Base-by-base conservation (phyloP, 306 rosid genomes). In the Cucumis cinereus region DNA sequence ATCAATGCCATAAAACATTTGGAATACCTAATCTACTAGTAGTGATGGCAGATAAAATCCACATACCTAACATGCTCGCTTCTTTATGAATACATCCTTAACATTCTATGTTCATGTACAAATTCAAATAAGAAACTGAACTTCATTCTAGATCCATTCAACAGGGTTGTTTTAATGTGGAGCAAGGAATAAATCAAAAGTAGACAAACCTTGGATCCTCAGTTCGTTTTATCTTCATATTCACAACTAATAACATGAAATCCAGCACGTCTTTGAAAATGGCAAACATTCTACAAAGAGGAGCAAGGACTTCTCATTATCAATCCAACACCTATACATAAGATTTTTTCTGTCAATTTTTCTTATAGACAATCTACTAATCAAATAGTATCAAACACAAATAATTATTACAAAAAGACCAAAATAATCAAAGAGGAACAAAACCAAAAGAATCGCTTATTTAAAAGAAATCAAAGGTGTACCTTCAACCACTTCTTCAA, bases 181-280 rank as follows among this genome's bases (percentile, higher is more conserved):
- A 62, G 47, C 28, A 64, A 63, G 19, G 50, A 23, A 23, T 17
- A 40, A 23, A 19, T 30, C 40, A 47, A 24, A 43, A 47, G 8
- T 76, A 20, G 68, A 20, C 83, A 33, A 55, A 91, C 98, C 96
- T 94, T 97, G n/a, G 60, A 10, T 78, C 98, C 98, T 97, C 98
- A 94, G 73, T 94, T 97, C 15, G 91, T 55, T 82, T 86, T 91
- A 88, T 94, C 98, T 85, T 94, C 98, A 7, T 94, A 94, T 7
- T 96, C 98, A 76, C 98, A 94, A 79, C 98, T 94, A 83, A 94
- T 94, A 81, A 94, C 98, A 85, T 94, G 98, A 84, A 94, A 87
- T 94, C 98, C 24, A 91, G 91, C n/a, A n/a, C n/a, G n/a, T n/a
- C n/a, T n/a, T n/a, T n/a, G n/a, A n/a, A n/a, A n/a, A n/a, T n/a